These are phyloP conservation scores for Protomyces macrosporus DNA, from an alignment of 1,139 yeast genomes.

Conservation along the genomic window DNA sequence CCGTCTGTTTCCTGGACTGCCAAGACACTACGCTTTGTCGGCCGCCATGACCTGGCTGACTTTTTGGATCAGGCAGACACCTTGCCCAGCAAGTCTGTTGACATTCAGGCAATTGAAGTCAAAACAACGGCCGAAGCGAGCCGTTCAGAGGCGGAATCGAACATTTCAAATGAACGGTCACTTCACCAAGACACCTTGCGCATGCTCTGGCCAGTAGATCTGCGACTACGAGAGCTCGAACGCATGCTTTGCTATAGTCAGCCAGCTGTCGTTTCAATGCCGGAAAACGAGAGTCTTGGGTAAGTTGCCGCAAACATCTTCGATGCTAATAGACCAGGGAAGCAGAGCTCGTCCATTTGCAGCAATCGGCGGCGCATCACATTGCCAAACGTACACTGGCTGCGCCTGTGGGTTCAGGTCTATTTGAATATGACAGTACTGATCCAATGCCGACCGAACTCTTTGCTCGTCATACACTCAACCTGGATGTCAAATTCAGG, in stretches of 20 bases:
- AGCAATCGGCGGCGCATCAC: constrained; percentile 58
- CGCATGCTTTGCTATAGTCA: constrained; percentile 65
- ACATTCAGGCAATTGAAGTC: constrained; percentile 37
- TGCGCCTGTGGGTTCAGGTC: constrained; percentile 73
- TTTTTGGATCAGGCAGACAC: constrained; percentile 32
- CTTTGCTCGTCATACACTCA: constrained; percentile 71
- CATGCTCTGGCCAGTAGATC: constrained; percentile 66
- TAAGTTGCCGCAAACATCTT: background rate
- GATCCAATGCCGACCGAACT: constrained; percentile 79
- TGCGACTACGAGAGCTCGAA: constrained; percentile 74
- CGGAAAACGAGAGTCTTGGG: constrained; percentile 41
- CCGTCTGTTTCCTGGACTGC: constrained; percentile 41
- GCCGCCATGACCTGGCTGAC: constrained; percentile 58
- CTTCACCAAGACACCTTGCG: background rate
- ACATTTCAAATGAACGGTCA: background rate
- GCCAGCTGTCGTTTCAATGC: constrained; percentile 34
- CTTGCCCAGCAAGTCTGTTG: constrained; percentile 27
- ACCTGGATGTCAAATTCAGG: constrained; percentile 59
- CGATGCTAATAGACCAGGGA: constrained; percentile 42
- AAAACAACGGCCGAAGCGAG: constrained; percentile 39
- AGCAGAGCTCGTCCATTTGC: constrained; percentile 53
- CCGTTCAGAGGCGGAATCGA: constrained; percentile 36
- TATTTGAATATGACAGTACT: constrained; percentile 62
- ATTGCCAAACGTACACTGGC: constrained; percentile 71
- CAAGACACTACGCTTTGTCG: constrained; percentile 55